These are phyloP conservation scores for Pseudogymnoascus destructans DNA, from an alignment of 2,329 filamentous ascomycete genomes.

Conservation along the genomic window DNA sequence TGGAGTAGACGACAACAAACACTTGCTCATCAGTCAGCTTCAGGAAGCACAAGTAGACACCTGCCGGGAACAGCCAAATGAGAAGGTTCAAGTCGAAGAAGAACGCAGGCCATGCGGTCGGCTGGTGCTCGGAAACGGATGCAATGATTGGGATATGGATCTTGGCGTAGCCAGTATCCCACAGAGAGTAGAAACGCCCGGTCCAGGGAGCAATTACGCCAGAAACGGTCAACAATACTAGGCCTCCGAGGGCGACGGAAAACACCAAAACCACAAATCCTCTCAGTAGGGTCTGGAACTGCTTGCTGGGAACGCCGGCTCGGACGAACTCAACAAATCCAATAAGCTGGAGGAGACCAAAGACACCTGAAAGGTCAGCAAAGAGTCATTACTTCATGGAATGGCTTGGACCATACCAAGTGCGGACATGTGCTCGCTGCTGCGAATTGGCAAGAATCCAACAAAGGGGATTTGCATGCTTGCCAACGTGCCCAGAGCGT, in stretches of 20 bases:
- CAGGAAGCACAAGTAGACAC: conserved; percentile 96
- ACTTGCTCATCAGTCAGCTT: conserved; percentile 91
- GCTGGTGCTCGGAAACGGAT: conserved; percentile 98
- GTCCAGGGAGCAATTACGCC: conserved; percentile 96
- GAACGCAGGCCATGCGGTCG: conserved; percentile 96
- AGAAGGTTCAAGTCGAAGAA: conserved; percentile 98
- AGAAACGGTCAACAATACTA: conserved; percentile 77
- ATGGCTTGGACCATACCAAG: conserved; percentile 47
- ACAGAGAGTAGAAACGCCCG: conserved; percentile 96
- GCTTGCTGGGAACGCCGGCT: conserved; percentile 75
- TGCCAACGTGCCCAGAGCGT: conserved; percentile 84
- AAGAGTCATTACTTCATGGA: background rate
- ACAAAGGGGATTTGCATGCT: conserved; percentile 99
- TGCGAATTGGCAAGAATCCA: conserved; percentile 89
- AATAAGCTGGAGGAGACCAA: conserved; percentile 87
- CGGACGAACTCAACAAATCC: conserved; percentile 86
- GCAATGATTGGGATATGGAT: conserved; percentile 99
- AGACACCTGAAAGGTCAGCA: conserved; percentile 52
- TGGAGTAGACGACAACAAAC: conserved; percentile 93
- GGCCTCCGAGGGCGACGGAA: conserved; percentile 53
- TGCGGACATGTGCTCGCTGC: conserved; percentile 96
- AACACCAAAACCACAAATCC: conserved; percentile 64
- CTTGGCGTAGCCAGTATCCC: conserved; percentile 98
- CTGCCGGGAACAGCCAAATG: conserved; percentile 97
- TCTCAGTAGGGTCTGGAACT: conserved; percentile 84